These are phyloP conservation scores for Aspergillus ochraceus DNA, from an alignment of 2,329 filamentous ascomycete genomes.

Conservation along the genomic window DNA sequence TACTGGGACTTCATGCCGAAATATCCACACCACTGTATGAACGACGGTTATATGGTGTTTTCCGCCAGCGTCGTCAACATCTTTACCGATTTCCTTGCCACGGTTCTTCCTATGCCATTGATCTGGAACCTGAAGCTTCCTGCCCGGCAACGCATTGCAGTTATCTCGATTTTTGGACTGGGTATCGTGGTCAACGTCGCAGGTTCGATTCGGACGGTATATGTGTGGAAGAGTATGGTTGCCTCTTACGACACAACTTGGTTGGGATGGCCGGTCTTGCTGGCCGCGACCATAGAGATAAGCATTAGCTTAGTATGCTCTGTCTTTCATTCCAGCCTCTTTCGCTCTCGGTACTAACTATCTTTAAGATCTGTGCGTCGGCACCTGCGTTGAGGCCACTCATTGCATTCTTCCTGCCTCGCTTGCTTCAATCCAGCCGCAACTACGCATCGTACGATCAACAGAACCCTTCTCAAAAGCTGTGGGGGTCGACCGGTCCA, in stretches of 20 bases:
- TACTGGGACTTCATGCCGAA: slow-evolving; percentile 31
- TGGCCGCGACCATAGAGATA: slow-evolving; percentile 35
- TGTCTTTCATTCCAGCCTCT: background rate
- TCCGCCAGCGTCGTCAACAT: slow-evolving; percentile 40
- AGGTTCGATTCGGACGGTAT: slow-evolving; percentile 35
- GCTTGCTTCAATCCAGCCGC: slow-evolving; percentile 29
- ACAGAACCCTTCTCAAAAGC: slow-evolving; percentile 20
- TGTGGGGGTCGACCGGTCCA: slow-evolving; percentile 22
- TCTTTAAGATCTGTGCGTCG: slow-evolving; percentile 36
- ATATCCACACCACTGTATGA: slow-evolving; percentile 29
- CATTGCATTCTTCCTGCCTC: slow-evolving; percentile 32
- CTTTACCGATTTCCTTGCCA: slow-evolving; percentile 37
- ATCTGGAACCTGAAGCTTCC: slow-evolving; percentile 42
- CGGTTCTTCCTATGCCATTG: slow-evolving; percentile 40
- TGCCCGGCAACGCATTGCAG: slow-evolving; percentile 35
- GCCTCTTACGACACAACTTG: slow-evolving; percentile 35
- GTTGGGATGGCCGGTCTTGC: slow-evolving; percentile 34
- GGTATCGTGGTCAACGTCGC: slow-evolving; percentile 39
- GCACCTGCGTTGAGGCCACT: slow-evolving; percentile 38
- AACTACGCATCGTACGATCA: slow-evolving; percentile 20
- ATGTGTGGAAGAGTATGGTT: slow-evolving; percentile 35
- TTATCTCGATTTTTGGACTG: slow-evolving; percentile 40
- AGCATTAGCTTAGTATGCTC: slow-evolving; percentile 35
- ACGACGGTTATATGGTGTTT: slow-evolving; percentile 31
- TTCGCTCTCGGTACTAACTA: slow-evolving; percentile 1